Evolutionary conservation across 1,139 yeast species (phyloP), one percentile per base, ranked within the genome.

Genomic region (Kurtzmaniella quercitrusa): DNA sequence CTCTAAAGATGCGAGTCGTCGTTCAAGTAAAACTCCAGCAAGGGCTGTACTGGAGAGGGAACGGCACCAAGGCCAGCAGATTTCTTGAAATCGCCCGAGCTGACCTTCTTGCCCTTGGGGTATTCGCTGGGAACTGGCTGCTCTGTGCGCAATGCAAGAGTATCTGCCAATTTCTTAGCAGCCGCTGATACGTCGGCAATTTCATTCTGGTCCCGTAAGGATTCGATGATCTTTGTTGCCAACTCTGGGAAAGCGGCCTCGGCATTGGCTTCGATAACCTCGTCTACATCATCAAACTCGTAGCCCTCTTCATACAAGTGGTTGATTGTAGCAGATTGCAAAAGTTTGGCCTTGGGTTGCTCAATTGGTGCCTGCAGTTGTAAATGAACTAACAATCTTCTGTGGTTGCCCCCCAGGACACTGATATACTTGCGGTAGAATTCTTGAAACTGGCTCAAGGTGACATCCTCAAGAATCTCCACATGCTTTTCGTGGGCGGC

Each of bases 311-410:
- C 53, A 46, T 57, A 61, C 15, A 63, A 46, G 44, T 48, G 64
- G 48, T 68, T 68, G 45, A 52, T 51, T 19, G 67, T 48, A 1
- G 71, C 58, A 17, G 61, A 48, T 21, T 62, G 60, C 11, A 63
- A 46, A 39, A 57, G 57, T 47, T 66, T 68, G 37, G 48, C 43
- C 2, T 52, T 44, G 2, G 60, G 42, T 3, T 59, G 53, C 23
- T 47, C 54, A 3, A 74, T 71, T 3, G 63, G 62, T 3, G 60
- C 62, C 48, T 80, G 85, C 0, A 95, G 81, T 54, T 82, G 77
- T 59, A 91, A 73, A 55, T 88, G 89, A 17, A 89, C 75, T 16
- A 83, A 72, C 27, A 88, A 56, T 52, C 71, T 79, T 25, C 70
- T 58, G 6, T 52, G 39, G 14, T 46, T 39, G 40, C 48, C 42